Conservation (phyloP, 2,329 filamentous ascomycete genomes). For the Fusarium longipes region DNA sequence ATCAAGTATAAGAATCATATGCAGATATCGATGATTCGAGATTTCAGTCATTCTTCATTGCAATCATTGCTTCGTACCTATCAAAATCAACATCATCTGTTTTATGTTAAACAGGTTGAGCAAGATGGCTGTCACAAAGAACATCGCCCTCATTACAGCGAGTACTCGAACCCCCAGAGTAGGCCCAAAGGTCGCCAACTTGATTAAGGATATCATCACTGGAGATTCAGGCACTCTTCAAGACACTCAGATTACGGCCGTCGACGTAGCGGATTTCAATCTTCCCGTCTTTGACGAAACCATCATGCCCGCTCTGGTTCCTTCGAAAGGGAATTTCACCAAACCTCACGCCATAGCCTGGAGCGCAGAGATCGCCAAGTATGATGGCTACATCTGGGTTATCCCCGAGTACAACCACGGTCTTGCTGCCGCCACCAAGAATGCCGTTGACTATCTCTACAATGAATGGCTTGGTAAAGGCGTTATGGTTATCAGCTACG, state of each 20-base stretch:
- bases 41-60: not conserved
- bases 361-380: conserved; percentile 56
- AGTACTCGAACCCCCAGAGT: conserved; percentile 26
- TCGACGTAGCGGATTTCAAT: conserved; percentile 36
- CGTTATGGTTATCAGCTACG: conserved; percentile 29
- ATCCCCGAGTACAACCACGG: conserved; percentile 69
- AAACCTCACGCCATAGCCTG: conserved; percentile 58
- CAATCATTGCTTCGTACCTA: not conserved
- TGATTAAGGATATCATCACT: conserved; percentile 20
- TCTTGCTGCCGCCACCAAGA: conserved; percentile 66
- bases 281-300: conserved; percentile 61
- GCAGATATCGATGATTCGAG: no score
- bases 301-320: conserved; percentile 54
- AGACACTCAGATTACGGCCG: conserved; percentile 1
- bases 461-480: conserved; percentile 59
- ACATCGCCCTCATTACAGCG: conserved; percentile 24
- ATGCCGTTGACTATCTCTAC: conserved; percentile 70
- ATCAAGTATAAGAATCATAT: not conserved
- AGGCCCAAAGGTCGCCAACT: conserved; percentile 5
- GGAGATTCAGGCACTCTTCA: not conserved
- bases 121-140: conserved; percentile 10
- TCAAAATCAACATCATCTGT: no score
- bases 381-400: conserved; percentile 62
- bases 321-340: conserved; percentile 49
- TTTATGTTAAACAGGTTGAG: fast-evolving